Evolutionary conservation across 1,284 basidiomycete genomes (phyloP), one percentile per base, ranked within the genome.

Genomic region (Sanghuangporus baumii): DNA sequence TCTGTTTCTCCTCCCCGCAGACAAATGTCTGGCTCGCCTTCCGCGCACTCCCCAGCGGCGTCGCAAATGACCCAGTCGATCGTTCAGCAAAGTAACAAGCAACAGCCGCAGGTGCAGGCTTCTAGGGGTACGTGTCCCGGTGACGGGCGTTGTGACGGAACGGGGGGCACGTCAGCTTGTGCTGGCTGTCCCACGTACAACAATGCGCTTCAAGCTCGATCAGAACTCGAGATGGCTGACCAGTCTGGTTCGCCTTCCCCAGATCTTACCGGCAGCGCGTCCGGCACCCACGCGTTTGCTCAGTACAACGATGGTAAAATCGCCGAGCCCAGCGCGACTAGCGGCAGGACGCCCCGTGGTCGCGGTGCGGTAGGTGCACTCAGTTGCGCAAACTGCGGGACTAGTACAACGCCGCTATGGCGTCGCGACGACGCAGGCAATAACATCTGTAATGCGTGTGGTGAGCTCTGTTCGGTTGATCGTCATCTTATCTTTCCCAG

Each of bases 101-200:
- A 70, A 66, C 74, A 74, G 62, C 73, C 72, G 64, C 61, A 70
- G 72, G 68, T 58, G 40, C 68, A 64, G 66, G 68, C 71, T 18
- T 70, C 74, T 40, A 79, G 80, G 56, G 91, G 94, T 56, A 94
- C 94, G 18, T 98, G 95, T 74, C 95, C 95, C 6, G 95, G 95
- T 63, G 95, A 96, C 75, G 95, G 95, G 43, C 85, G 92, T 68
- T 98, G 95, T 76, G 93, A 98, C 76, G 95, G 95, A 66, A 94
- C 92, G 36, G 95, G 95, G 69, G 95, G 95, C 65, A 88, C 93
- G 68, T 86, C 86, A 64, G 89, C 91, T 66, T 98, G 95, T 74
- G 86, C 89, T 67, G 95, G 95, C 50, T 97, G 95, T 74, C 95
- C 95, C 11, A 94, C 94, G 47, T 94, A 87, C 78, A 98, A 97